These are phyloP conservation scores for Paralagenidium karlingii DNA, from an alignment of 352 stramenopile species.

Conservation along the genomic window DNA sequence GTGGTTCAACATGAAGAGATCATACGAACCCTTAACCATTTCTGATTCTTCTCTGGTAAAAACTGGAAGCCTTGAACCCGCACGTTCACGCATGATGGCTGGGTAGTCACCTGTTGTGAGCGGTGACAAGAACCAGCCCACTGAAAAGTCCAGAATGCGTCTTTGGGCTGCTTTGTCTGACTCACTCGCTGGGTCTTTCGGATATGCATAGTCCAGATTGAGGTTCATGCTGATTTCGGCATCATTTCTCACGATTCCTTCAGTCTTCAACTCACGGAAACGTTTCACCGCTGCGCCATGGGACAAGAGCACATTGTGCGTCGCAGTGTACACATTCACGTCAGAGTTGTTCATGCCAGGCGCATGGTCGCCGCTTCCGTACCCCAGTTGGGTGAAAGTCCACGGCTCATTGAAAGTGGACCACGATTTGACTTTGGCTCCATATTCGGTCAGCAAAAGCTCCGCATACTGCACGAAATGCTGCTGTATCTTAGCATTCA, in stretches of 20 bases:
- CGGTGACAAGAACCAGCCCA: slow-evolving; percentile 76
- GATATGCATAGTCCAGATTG: slow-evolving; percentile 54
- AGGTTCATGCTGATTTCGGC: slow-evolving; percentile 83
- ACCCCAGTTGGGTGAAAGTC: slow-evolving; percentile 80
- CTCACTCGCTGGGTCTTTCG: slow-evolving; percentile 28
- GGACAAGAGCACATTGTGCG: slow-evolving; percentile 84
- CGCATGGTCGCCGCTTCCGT: slow-evolving; percentile 47
- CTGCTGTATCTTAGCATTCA: slow-evolving; percentile 35
- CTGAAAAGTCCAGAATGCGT: slow-evolving; percentile 54
- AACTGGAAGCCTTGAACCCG: slow-evolving; percentile 44
- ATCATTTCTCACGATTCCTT: slow-evolving; percentile 13
- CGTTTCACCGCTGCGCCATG: slow-evolving; percentile 74
- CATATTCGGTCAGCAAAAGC: slow-evolving; percentile 86
- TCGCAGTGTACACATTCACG: slow-evolving; percentile 22
- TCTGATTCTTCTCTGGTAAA: slow-evolving; percentile 54
- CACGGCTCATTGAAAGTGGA: slow-evolving; percentile 93
- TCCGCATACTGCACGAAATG: slow-evolving; percentile 85
- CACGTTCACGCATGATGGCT: slow-evolving; percentile 44
- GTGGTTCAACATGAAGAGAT: slow-evolving; percentile 88
- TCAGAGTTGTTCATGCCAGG: slow-evolving; percentile 20
- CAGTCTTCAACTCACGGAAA: slow-evolving; percentile 41
- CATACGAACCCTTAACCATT: slow-evolving; percentile 36
- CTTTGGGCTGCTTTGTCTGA: slow-evolving; percentile 20
- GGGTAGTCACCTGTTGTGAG: slow-evolving; percentile 80
- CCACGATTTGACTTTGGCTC: slow-evolving; percentile 87